Conservation (phyloP, 176 grass and related monocot species). For the Stipa capillata region DNA sequence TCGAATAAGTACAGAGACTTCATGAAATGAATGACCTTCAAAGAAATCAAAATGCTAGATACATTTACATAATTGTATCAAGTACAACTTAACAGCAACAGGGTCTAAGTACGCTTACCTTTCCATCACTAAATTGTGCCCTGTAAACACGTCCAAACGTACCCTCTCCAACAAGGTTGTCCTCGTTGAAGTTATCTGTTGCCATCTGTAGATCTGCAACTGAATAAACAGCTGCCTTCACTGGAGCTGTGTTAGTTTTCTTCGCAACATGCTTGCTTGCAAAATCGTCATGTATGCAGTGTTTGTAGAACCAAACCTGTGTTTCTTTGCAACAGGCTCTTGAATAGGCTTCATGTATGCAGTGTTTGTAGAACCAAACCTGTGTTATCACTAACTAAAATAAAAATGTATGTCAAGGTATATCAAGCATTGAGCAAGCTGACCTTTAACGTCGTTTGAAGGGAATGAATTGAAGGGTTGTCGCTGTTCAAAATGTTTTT, state of each 20-base stretch:
- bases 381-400: neutral
- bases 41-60: neutral
- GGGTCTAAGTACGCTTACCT: constrained; percentile 35
- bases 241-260: constrained; percentile 36
- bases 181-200: constrained; percentile 73
- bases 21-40: neutral
- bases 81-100: neutral
- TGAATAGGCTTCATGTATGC: constrained; percentile 54
- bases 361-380: constrained; percentile 7
- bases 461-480: constrained; percentile 55
- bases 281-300: constrained; percentile 46
- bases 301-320: no score
- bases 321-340: no score
- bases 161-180: constrained; percentile 84
- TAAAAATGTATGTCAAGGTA: neutral
- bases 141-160: constrained; percentile 72
- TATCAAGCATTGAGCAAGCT: constrained; percentile 9
- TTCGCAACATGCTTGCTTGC: constrained; percentile 49
- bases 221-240: constrained; percentile 71
- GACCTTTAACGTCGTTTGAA: constrained; percentile 74
- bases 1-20: neutral
- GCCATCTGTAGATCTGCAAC: constrained; percentile 91
- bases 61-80: neutral
- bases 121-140: constrained; percentile 78
- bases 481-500: constrained; percentile 54